These are phyloP conservation scores for Puccinia hordei DNA, from an alignment of 1,284 basidiomycete genomes.

Conservation along the genomic window DNA sequence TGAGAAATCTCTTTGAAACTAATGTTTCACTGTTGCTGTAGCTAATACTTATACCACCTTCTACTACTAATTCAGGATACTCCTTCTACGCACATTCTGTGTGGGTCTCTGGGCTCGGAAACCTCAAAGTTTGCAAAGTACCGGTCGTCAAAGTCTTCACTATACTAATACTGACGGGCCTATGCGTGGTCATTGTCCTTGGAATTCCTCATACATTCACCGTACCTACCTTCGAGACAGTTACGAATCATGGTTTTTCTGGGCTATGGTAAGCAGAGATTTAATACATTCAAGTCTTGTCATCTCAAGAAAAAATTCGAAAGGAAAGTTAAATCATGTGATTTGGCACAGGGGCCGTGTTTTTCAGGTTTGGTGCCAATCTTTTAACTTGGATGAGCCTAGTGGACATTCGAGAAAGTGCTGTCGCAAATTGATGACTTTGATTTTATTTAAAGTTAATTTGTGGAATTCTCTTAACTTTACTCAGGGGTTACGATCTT, in stretches of 20 bases:
- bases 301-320: neutral
- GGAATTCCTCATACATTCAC: constrained; percentile 4
- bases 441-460: neutral
- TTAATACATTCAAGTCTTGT: neutral
- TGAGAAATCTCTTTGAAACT: neutral
- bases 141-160: constrained; percentile 12
- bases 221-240: neutral
- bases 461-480: constrained; percentile 18
- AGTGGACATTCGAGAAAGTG: neutral
- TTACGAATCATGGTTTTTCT: neutral
- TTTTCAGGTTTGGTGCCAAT: constrained; percentile 11
- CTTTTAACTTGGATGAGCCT: neutral
- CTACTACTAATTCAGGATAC: neutral
- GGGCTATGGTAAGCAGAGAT: constrained; percentile 1
- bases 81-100: constrained; percentile 18
- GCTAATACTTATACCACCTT: neutral
- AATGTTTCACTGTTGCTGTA: neutral
- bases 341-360: neutral
- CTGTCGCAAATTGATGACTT: neutral
- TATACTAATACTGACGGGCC: neutral
- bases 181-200: neutral
- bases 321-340: neutral
- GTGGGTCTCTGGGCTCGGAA: neutral
- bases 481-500: constrained; percentile 20
- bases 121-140: constrained; percentile 10